Percentiles rank a stretch among this genome's conserved stretches.
These are phyloP conservation scores for Herpotrichia juniperi DNA, from an alignment of 2,329 filamentous ascomycete species.

Conservation along the genomic window DNA sequence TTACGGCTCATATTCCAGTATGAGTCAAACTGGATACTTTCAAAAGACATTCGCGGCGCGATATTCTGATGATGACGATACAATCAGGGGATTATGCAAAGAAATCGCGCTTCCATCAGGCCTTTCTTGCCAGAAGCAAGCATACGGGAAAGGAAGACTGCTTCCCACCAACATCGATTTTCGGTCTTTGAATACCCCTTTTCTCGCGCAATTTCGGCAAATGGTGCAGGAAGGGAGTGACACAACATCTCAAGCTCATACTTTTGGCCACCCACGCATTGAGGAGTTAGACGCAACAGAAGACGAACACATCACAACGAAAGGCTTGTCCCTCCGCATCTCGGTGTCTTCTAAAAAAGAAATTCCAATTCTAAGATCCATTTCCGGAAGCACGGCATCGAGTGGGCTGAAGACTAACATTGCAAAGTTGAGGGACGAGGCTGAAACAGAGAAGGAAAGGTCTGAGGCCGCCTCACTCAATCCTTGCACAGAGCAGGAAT, in stretches of 20 bases:
- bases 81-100: too few relatives aligned
- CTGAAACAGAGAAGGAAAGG: not conserved
- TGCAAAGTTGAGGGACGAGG: not conserved
- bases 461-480: not conserved
- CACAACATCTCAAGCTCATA: not conserved
- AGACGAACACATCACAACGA: not conserved
- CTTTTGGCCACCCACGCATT: not conserved
- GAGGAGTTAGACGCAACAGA: not conserved
- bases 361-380: not conserved
- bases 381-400: not conserved
- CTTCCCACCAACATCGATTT: constrained; percentile 7
- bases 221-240: not conserved
- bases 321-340: not conserved
- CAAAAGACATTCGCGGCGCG: not conserved
- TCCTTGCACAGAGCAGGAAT: not conserved
- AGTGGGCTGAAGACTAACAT: too few relatives aligned
- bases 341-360: not conserved
- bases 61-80: too few relatives aligned
- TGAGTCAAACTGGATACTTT: not conserved
- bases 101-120: too few relatives aligned
- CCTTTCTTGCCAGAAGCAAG: not conserved
- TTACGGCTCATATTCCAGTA: not conserved
- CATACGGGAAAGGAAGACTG: not conserved
- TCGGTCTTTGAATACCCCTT: constrained; percentile 7
- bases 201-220: constrained; percentile 10